Evolutionary conservation across 2,329 filamentous ascomycete species (phyloP).

Genomic region (Monilinia aucupariae): DNA sequence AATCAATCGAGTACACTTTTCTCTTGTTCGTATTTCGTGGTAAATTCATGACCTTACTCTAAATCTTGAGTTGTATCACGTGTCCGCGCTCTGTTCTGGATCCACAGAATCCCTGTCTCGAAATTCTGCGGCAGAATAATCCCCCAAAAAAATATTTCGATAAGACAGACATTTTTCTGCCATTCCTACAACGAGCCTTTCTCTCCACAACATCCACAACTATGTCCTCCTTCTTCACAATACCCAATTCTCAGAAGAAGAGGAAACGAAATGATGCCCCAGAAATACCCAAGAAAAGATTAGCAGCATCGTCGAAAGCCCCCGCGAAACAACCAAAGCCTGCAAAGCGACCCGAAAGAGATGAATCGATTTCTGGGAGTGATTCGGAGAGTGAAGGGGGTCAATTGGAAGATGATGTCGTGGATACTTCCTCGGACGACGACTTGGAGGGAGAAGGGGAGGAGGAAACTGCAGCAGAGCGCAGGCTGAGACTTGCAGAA

Average conservation of each 20-base stretch:
- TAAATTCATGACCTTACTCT: neutral
- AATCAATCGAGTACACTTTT: neutral
- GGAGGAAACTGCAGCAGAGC: conserved; percentile 83
- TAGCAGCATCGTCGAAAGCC: conserved; percentile 40
- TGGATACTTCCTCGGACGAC: conserved; percentile 46
- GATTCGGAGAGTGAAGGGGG: conserved; percentile 64
- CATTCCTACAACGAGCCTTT: conserved; percentile 1
- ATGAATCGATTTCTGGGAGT: conserved; percentile 76
- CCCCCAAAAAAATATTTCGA: conserved; percentile 16
- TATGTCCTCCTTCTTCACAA: conserved; percentile 96
- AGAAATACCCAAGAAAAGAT: conserved; percentile 55
- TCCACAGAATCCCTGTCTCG: conserved; percentile 15
- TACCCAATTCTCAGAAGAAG: conserved; percentile 82
- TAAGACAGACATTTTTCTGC: conserved; percentile 17
- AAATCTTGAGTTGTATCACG: neutral
- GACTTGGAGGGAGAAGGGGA: conserved; percentile 58
- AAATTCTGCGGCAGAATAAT: conserved; percentile 22
- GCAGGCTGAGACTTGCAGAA: conserved; percentile 80
- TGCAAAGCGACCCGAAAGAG: conserved; percentile 43
- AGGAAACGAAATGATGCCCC: conserved; percentile 63
- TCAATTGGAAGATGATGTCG: conserved; percentile 46
- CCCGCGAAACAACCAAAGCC: conserved; percentile 36
- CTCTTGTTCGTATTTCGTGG: neutral
- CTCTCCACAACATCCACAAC: conserved; percentile 7
- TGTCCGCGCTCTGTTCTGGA: neutral